These are phyloP conservation scores for Neocucurbitaria cava DNA, from an alignment of 2,329 filamentous ascomycete genomes.

Conservation along the genomic window DNA sequence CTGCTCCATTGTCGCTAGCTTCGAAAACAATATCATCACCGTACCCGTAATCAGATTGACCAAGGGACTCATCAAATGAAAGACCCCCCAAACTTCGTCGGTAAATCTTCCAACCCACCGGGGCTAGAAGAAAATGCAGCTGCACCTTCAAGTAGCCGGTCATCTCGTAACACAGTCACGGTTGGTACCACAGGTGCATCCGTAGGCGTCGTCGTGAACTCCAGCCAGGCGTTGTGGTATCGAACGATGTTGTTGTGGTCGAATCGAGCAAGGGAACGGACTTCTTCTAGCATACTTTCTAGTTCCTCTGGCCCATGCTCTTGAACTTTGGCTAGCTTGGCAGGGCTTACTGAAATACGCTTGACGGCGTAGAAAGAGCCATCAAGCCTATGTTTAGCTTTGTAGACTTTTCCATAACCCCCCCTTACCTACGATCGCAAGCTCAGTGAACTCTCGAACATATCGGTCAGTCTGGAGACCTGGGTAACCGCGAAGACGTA, in stretches of 20 bases:
- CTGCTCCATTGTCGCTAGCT: slow-evolving; percentile 28
- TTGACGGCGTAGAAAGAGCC: slow-evolving; percentile 70
- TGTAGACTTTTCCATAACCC: slow-evolving; percentile 70
- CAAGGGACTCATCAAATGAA: slow-evolving; percentile 25
- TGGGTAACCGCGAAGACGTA: slow-evolving; percentile 36
- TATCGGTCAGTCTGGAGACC: slow-evolving; percentile 43
- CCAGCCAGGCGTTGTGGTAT: slow-evolving; percentile 71
- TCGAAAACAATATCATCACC: slow-evolving; percentile 41
- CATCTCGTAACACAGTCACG: slow-evolving; percentile 17
- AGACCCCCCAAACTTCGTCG: slow-evolving; percentile 21
- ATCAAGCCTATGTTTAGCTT: slow-evolving; percentile 67
- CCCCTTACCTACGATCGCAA: slow-evolving; percentile 67
- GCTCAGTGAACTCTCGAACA: slow-evolving; percentile 41
- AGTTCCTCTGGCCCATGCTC: slow-evolving; percentile 60
- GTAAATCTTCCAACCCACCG: slow-evolving; percentile 14
- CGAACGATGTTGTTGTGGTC: slow-evolving; percentile 72
- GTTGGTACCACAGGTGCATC: slow-evolving; percentile 12
- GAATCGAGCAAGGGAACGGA: slow-evolving; percentile 66
- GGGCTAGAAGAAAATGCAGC: slow-evolving; percentile 19
- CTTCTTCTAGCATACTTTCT: slow-evolving; percentile 65
- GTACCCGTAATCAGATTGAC: slow-evolving; percentile 13
- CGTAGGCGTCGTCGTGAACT: slow-evolving; percentile 46
- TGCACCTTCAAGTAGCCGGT: slow-evolving; percentile 34
- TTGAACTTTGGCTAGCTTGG: slow-evolving; percentile 60
- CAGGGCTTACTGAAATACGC: slow-evolving; percentile 65